Base-by-base conservation (phyloP, 78 protist species). In the Chrysochromulina parva region DNA sequence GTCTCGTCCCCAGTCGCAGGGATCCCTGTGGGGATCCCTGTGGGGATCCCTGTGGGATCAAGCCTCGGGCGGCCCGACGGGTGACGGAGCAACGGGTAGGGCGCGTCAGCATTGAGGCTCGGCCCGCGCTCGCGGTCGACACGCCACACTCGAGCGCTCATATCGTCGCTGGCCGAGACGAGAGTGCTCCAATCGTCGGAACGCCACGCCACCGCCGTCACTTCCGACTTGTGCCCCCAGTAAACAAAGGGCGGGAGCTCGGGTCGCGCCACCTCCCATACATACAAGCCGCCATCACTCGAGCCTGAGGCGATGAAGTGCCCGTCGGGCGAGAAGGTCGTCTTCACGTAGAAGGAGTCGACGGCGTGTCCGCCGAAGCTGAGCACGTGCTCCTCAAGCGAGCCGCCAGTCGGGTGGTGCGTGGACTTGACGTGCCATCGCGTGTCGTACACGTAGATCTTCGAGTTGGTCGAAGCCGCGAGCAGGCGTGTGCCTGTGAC, bases 291-390 rank as follows among this genome's bases (percentile, higher is more conserved):
- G 14, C 65, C 1, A 54, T 88, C 91, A 1, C 54, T 50, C 55
- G 76, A 59, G 66, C 91, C 91, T 22, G 48, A 16, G 38, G n/a
- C 26, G 26, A 71, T 53, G 67, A 19, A 55, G 26, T 69, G 80
- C 16, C 91, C 81, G 58, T 88, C 91, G n/a, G 91, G 85, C 48
- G 66, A 53, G 28, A 88, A 71, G 52, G 57, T 0, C 19, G 91
- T 4, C 85, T 88, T 88, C 60, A 88, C 84, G 84, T 88, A 88
- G 67, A 88, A 88, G 22, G 67, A 38, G 9, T 16, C 26, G 78
- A 14, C 22, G 16, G 26, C 20, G 84, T 88, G 91, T 1, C 91
- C 91, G 53, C 73, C 17, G 84, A 28, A 55, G 6, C 28, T 26
- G 47, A 6, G 38, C 38, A 55, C 52, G 13, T 74, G 65, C n/a